Percentiles rank a stretch among this genome's conserved stretches.
Conservation (phyloP, 2,329 filamentous ascomycete species). For the Cytospora piceicola region DNA sequence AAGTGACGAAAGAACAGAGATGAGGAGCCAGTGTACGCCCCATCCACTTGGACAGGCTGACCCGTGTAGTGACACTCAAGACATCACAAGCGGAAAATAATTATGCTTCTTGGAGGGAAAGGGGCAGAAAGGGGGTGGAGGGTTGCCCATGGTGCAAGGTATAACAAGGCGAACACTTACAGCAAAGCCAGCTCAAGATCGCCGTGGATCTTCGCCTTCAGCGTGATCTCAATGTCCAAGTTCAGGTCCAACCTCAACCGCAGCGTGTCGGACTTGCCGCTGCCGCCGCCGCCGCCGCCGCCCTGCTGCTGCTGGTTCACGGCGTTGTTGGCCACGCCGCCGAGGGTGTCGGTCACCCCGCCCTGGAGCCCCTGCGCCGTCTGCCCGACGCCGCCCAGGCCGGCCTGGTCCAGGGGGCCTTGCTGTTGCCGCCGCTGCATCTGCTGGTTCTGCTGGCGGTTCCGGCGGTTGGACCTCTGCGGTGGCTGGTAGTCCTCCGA, state of each 20-base stretch:
- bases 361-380: conserved; percentile 41
- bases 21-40: neutral
- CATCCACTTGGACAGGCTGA: conserved; percentile 18
- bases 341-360: conserved; percentile 47
- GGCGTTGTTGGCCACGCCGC: conserved; percentile 45
- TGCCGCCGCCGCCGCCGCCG: conserved; percentile 38
- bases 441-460: conserved; percentile 34
- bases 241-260: conserved; percentile 78
- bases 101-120: conserved; percentile 4
- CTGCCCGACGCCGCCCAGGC: conserved; percentile 43
- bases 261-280: conserved; percentile 66
- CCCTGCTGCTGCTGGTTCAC: conserved; percentile 38
- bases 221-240: conserved; percentile 80
- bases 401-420: conserved; percentile 44
- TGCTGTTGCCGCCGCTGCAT: conserved; percentile 40
- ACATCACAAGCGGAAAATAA: conserved; percentile 19
- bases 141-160: conserved; percentile 7
- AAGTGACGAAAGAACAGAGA: neutral
- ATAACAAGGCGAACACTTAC: conserved; percentile 45
- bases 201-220: conserved; percentile 85
- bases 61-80: conserved; percentile 12
- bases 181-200: conserved; percentile 77
- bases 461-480: conserved; percentile 35
- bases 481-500: conserved; percentile 38
- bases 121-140: conserved; percentile 1